phyloP scores from a whole-genome alignment of 2,329 filamentous ascomycete genomes.

The Botrytis elliptica region DNA sequence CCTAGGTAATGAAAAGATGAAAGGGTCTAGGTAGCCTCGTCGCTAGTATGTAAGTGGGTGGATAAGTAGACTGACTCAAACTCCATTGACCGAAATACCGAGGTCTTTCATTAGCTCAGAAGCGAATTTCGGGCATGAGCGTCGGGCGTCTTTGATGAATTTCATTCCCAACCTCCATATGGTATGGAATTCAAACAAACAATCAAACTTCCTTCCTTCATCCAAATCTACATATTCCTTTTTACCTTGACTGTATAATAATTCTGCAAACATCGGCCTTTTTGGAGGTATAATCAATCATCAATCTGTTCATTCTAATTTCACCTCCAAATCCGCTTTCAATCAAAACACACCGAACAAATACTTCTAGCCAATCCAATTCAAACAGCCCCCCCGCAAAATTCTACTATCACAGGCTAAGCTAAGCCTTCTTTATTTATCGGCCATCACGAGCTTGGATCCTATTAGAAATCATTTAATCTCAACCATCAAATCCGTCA shows the following conservation, averaged over 20 bases:
- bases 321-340: not conserved
- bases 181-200: slow-evolving; percentile 1
- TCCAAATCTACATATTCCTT: not conserved
- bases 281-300: not conserved
- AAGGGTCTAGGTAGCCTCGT: not conserved
- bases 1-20: not conserved
- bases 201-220: not conserved
- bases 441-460: slow-evolving; percentile 12
- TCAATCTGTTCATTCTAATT: not conserved
- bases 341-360: not conserved
- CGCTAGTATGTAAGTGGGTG: too few relatives aligned
- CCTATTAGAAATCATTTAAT: slow-evolving; percentile 7
- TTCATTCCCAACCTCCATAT: slow-evolving; percentile 7
- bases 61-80: not conserved
- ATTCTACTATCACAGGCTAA: slow-evolving; percentile 5
- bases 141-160: slow-evolving; percentile 9
- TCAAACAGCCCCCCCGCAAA: not conserved
- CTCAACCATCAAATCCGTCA: not conserved
- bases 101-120: slow-evolving; percentile 1
- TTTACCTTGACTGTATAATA: not conserved
- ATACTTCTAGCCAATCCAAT: not conserved
- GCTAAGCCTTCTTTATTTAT: slow-evolving; percentile 1
- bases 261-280: not conserved
- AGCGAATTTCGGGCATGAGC: not conserved
- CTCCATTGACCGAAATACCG: slow-evolving; percentile 2